Base-by-base conservation (phyloP, 345 rosid species). In the Camelina hispida region DNA sequence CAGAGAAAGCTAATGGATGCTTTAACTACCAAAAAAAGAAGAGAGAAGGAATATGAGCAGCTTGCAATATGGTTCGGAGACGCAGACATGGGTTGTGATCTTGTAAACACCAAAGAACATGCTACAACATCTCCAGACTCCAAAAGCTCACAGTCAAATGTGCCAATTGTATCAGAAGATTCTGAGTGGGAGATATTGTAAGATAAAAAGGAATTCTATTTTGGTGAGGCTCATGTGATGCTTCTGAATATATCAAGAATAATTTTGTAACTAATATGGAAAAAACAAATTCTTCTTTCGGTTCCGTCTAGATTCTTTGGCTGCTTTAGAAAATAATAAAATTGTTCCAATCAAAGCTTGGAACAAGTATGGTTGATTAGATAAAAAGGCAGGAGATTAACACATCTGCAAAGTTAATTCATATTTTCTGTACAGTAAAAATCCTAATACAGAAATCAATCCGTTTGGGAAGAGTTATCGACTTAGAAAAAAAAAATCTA, bases 41-140 rank as follows among this genome's bases (percentile, higher is more conserved):
- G 84, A 62, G 81, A 69, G 50, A 90, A 87, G 84, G 98, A 91
- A 80, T 93, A 93, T 37, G 88, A 87, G 78, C 90, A 78, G 81
- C 87, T 91, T 37, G 89, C 89, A 20, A 85, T 93, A 76, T 87
- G 84, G 92, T 87, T 84, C 38, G 93, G 93, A 20, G 96, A 93
- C 66, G 77, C 80, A 63, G 83, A 85, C 56, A 80, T 79, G 68
- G 84, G 76, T 32, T 60, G 55, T 30, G 71, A 65, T 76, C 64
- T 77, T 22, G 79, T 78, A 15, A 69, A 63, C 28, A 38, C 32
- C 8, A 77, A 65, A 40, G 59, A 71, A 64, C 67, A 55, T 35
- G 20, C 46, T 4, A 23, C 53, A 38, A 81, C 46, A 77, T 40
- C 51, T 58, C 32, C 23, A 32, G 76, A 20, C 56, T 28, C 76